Evolutionary conservation across 495 filamentous ascomycete species (phyloP).

Genomic region (Melanomma pulvis-pyrius): DNA sequence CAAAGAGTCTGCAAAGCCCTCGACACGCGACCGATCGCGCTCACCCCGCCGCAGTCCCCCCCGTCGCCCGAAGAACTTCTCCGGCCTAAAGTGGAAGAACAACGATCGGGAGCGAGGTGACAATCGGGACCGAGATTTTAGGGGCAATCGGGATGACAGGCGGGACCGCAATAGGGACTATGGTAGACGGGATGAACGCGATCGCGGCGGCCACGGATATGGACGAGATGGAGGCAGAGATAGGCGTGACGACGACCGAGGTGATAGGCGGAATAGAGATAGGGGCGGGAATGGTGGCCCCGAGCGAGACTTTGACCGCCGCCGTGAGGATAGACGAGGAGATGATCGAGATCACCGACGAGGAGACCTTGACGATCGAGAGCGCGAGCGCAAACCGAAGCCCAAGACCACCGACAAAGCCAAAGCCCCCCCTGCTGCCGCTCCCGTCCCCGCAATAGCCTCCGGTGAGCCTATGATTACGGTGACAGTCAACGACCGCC

Average conservation of each 20-base stretch:
- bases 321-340: not conserved
- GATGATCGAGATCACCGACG: not conserved
- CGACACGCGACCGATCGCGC: constrained; percentile 17
- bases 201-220: not conserved
- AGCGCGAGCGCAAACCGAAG: constrained; percentile 28
- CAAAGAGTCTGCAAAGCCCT: not conserved
- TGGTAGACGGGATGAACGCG: constrained; percentile 15
- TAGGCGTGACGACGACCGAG: constrained; percentile 5
- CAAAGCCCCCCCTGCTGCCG: constrained; percentile 36
- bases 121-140: not conserved
- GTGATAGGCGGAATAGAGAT: not conserved
- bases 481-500: constrained; percentile 86
- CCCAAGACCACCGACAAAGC: not conserved
- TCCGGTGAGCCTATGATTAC: constrained; percentile 79
- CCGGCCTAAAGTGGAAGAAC: constrained; percentile 39
- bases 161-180: constrained; percentile 21
- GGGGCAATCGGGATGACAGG: constrained; percentile 3
- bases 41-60: constrained; percentile 26
- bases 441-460: constrained; percentile 22
- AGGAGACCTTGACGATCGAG: constrained; percentile 15
- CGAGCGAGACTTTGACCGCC: constrained; percentile 11
- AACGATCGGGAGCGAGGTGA: constrained; percentile 6
- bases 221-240: constrained; percentile 1
- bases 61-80: constrained; percentile 24
- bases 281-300: not conserved